A percentile compares a stretch with the other conserved stretches of the same genome.
Conservation (phyloP, 352 stramenopile species). For the Phytophthora litchii region DNA sequence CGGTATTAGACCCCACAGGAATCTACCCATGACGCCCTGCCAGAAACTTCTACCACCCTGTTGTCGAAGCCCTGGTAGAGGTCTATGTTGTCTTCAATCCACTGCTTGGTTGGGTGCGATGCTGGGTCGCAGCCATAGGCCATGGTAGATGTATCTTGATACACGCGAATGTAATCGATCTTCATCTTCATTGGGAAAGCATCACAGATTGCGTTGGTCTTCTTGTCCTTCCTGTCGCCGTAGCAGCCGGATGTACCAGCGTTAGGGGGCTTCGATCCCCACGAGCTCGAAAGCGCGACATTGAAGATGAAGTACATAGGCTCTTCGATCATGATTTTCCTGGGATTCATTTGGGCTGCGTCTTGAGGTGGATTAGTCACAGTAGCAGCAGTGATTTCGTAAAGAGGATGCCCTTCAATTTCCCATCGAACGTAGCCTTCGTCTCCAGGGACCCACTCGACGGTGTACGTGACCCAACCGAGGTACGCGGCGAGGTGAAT, state of each 20-base stretch:
- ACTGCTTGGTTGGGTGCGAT: slow-evolving; percentile 53
- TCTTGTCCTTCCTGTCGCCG: slow-evolving; percentile 32
- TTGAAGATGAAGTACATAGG: slow-evolving; percentile 91
- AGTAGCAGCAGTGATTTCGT: slow-evolving; percentile 15
- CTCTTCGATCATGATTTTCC: slow-evolving; percentile 76
- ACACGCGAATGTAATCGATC: slow-evolving; percentile 32
- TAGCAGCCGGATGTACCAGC: slow-evolving; percentile 37
- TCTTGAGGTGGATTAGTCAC: slow-evolving; percentile 57
- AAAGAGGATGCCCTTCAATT: slow-evolving; percentile 19
- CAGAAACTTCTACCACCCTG: slow-evolving; percentile 35
- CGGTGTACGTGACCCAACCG: slow-evolving; percentile 30
- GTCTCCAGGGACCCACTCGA: slow-evolving; percentile 25
- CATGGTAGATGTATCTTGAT: slow-evolving; percentile 45
- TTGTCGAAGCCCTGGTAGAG: slow-evolving; percentile 49
- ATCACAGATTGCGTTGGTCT: slow-evolving; percentile 53
- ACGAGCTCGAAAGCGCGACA: slow-evolving; percentile 52
- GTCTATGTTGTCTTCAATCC: slow-evolving; percentile 55
- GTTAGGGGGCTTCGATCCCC: slow-evolving; percentile 74
- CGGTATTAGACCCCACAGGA: no score
- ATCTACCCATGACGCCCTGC: slow-evolving; percentile 47
- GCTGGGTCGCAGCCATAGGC: slow-evolving; percentile 43
- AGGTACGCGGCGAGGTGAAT: slow-evolving; percentile 81
- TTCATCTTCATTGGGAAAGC: slow-evolving; percentile 66
- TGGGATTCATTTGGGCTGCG: slow-evolving; percentile 54
- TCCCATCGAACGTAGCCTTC: slow-evolving; percentile 29